phyloP scores from a whole-genome alignment of 768 basidiomycete genomes.

The Suillus weaverae region DNA sequence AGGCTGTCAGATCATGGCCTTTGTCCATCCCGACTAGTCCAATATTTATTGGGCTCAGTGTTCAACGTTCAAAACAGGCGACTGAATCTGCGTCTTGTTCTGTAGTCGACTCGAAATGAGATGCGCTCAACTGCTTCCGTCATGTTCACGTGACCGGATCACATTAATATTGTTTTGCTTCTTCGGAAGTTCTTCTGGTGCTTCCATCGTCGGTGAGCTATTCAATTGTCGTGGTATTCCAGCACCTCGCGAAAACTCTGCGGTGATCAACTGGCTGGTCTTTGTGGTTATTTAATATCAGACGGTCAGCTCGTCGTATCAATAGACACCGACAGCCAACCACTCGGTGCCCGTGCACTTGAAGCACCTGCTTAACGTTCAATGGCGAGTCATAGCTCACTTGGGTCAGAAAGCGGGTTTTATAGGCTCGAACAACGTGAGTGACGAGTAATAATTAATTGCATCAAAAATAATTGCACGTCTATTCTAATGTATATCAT shows the following conservation, averaged over 20 bases:
- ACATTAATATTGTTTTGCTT: background rate
- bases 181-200: background rate
- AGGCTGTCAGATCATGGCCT: conserved; percentile 31
- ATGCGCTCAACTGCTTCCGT: background rate
- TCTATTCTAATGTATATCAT: background rate
- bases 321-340: background rate
- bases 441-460: background rate
- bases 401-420: background rate
- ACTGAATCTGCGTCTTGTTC: background rate
- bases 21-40: conserved; percentile 31
- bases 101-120: background rate
- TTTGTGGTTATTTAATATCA: background rate
- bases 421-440: background rate
- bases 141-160: background rate
- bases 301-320: background rate
- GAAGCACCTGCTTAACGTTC: background rate
- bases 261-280: background rate
- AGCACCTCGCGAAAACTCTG: background rate
- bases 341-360: background rate
- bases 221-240: background rate
- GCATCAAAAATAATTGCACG: background rate
- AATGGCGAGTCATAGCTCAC: background rate
- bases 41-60: background rate
- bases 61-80: conserved; percentile 6
- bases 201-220: background rate